These are phyloP conservation scores for Gossypium aridum DNA, from an alignment of 441 rosid species.

Conservation along the genomic window DNA sequence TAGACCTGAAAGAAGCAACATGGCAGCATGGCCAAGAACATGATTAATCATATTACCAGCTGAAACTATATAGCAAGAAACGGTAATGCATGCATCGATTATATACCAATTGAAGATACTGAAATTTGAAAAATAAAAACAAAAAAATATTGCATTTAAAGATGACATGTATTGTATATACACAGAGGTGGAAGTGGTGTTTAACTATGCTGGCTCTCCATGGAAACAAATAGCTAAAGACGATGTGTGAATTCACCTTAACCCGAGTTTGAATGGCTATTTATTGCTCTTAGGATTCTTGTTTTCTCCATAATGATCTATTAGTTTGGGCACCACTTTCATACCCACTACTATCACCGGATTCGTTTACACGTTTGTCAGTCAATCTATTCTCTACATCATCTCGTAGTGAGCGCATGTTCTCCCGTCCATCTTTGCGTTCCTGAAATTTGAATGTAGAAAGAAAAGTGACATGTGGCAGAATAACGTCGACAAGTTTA, in stretches of 20 bases:
- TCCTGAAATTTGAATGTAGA: slow-evolving; percentile 32
- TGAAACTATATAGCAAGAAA: no score
- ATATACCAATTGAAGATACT: no score
- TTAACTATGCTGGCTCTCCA: slow-evolving; percentile 10
- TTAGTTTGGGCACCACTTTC: slow-evolving; percentile 46
- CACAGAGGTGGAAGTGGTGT: background rate
- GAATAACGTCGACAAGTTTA: background rate
- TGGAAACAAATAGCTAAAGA: background rate
- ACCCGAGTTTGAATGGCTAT: slow-evolving; percentile 12
- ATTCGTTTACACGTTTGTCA: slow-evolving; percentile 42
- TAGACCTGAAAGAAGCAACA: no score
- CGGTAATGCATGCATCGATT: no score
- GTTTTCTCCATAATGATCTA: slow-evolving; percentile 34
- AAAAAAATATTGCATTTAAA: slow-evolving; percentile 1
- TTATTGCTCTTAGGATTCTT: slow-evolving; percentile 34
- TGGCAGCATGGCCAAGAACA: no score
- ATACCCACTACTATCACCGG: slow-evolving; percentile 67
- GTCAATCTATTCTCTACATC: slow-evolving; percentile 26
- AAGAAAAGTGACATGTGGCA: background rate
- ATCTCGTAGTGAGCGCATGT: slow-evolving; percentile 22
- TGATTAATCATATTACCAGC: no score
- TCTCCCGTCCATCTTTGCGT: slow-evolving; percentile 38
- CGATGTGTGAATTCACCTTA: slow-evolving; percentile 13
- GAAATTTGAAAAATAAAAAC: background rate
- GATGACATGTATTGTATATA: background rate